phyloP scores from a whole-genome alignment of 768 basidiomycete species.

The Boletus patriciae region DNA sequence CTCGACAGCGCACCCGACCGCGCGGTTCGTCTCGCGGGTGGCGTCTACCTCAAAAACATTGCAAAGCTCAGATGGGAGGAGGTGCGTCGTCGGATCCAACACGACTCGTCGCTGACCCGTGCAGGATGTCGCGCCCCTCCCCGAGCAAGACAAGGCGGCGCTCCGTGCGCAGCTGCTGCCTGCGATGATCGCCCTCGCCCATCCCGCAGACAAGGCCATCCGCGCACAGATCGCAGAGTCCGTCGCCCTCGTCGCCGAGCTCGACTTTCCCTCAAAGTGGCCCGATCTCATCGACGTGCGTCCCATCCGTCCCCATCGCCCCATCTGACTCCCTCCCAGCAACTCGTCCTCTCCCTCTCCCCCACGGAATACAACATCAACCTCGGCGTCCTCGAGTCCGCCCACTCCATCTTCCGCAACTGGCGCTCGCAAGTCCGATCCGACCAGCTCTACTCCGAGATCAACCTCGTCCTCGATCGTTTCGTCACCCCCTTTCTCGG shows the following conservation, averaged over 20 bases:
- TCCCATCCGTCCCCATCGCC: conserved; percentile 17
- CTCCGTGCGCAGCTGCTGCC: conserved; percentile 81
- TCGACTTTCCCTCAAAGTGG: conserved; percentile 92
- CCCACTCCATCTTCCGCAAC: conserved; percentile 91
- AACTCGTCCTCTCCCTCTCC: conserved; percentile 85
- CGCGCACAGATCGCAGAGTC: conserved; percentile 91
- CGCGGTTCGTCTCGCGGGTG: conserved; percentile 76
- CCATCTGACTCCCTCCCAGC: conserved; percentile 47
- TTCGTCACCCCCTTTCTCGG: conserved; percentile 85
- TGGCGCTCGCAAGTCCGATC: conserved; percentile 93
- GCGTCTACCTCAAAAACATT: conserved; percentile 91
- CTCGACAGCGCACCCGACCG: conserved; percentile 65
- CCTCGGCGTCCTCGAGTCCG: conserved; percentile 87
- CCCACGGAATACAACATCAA: conserved; percentile 80
- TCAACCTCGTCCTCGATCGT: conserved; percentile 84
- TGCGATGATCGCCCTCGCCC: conserved; percentile 86
- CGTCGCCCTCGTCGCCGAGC: conserved; percentile 85
- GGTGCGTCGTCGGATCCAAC: conserved; percentile 42
- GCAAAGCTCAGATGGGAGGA: conserved; percentile 88
- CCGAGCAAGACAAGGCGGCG: conserved; percentile 66
- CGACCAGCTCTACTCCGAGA: conserved; percentile 82
- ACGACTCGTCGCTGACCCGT: not conserved
- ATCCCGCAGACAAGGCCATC: conserved; percentile 66
- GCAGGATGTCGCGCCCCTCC: conserved; percentile 72
- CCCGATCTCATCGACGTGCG: conserved; percentile 85